Evolutionary conservation across 2,329 filamentous ascomycete species (phyloP).

Genomic region (Aspergillus caelatus): DNA sequence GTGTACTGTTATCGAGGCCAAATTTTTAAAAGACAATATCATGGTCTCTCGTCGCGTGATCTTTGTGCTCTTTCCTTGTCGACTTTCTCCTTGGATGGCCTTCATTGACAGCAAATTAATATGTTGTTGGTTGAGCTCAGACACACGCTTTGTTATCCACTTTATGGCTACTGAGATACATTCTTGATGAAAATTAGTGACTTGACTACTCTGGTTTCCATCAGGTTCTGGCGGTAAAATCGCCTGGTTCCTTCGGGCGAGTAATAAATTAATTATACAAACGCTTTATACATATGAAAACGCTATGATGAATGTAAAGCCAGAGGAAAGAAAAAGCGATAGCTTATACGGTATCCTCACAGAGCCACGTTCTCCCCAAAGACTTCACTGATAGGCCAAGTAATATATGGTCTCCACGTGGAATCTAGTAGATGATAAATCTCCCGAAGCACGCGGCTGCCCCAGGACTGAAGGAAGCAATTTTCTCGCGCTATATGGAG

Average conservation of each 20-base stretch:
- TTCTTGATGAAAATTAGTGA: slow-evolving; percentile 11
- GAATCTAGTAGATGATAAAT: background rate
- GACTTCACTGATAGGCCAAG: background rate
- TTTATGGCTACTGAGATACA: no score
- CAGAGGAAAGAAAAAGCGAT: background rate
- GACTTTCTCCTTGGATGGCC: no score
- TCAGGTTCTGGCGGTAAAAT: background rate
- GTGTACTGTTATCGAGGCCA: no score
- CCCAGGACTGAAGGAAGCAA: slow-evolving; percentile 25
- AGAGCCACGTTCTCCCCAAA: background rate
- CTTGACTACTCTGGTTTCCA: background rate
- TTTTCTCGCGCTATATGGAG: slow-evolving; percentile 24
- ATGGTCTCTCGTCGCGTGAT: no score
- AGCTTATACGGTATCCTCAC: no score
- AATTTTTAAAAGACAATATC: no score
- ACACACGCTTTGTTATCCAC: no score
- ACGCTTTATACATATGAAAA: background rate
- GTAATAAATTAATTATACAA: background rate
- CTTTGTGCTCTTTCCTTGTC: no score
- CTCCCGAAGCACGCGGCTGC: slow-evolving; percentile 15
- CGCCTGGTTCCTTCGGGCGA: background rate
- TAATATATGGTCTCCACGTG: background rate
- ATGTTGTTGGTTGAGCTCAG: no score
- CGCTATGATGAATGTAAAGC: background rate
- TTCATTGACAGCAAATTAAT: no score